Evolutionary conservation across 23 red algal genomes (phyloP), one percentile per base, ranked within the genome.

Genomic region (Cyanidiococcus yangmingshanensis): DNA sequence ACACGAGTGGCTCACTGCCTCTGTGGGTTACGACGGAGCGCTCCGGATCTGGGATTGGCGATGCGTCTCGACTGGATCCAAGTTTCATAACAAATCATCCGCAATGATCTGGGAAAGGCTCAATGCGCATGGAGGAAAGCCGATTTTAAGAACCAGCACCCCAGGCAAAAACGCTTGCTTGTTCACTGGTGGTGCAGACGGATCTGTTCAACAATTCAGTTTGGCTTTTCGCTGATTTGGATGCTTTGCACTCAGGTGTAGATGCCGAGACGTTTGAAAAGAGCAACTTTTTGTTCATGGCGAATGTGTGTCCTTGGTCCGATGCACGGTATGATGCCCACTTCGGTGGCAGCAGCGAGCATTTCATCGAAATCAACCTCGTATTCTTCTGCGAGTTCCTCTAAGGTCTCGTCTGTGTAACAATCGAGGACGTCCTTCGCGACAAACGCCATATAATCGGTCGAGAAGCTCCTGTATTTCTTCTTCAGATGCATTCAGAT

Each of bases 391-490:
- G 63, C 63, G 27, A 17, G 27, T 29, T 71, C 63, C 63, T 71
- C 63, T 3, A 71, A 29, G 7, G 63, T 71, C 63, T 71, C 63
- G 27, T 71, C 63, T 35, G 32, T 35, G 27, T 71, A 71, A 12
- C 63, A 71, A 29, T 71, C 63, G 27, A 32, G 32, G 7, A 71
- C 63, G 27, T 71, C 63, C n/a, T 25, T 71, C 63, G 21, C 32
- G 21, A 29, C 63, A 7, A 7, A 71, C 63, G 7, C 63, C 63
- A 35, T 71, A 29, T 7, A 71, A 32, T 25, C 63, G 63, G 27
- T 71, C 27, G 63, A 71, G 3, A 35, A 71, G 32, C 32, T 25
- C 63, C 7, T 35, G n/a, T 7, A 71, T 35, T 3, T 71, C n/a
- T 2, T 71, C 63, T 7, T 25, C 63, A 3, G 63, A 32, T 7